Evolutionary conservation across 345 rosid species (phyloP).

Genomic region (Eucalyptus erythrocorys): DNA sequence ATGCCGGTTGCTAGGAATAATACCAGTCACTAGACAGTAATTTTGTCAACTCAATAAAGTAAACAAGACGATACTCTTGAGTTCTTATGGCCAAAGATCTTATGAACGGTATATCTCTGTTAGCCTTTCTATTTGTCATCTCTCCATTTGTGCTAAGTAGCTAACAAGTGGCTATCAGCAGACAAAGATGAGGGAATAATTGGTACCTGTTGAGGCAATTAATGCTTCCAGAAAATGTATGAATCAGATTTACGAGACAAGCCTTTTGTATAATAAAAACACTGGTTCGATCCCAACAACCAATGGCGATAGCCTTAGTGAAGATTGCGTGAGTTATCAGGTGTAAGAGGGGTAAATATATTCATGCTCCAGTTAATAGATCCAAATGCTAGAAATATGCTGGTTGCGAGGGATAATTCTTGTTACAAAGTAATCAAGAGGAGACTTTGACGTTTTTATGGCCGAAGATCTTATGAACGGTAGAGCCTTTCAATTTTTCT

Average conservation of each 20-base stretch:
- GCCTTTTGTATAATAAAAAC: neutral
- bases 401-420: neutral
- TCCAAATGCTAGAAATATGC: neutral
- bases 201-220: neutral
- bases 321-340: neutral
- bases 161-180: neutral
- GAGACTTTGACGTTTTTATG: neutral
- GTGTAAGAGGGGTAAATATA: neutral
- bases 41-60: neutral
- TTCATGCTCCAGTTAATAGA: neutral
- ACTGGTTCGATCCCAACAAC: neutral
- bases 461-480: neutral
- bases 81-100: neutral
- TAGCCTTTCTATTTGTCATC: neutral
- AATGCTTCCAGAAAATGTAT: neutral
- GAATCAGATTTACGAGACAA: neutral
- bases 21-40: neutral
- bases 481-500: neutral
- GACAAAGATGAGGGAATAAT: neutral
- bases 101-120: neutral
- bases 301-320: neutral
- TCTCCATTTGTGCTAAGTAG: neutral
- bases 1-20: neutral
- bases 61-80: neutral
- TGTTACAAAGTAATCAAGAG: neutral